phyloP scores from a whole-genome alignment of 2,329 filamentous ascomycete genomes.

The Claviceps sp. region DNA sequence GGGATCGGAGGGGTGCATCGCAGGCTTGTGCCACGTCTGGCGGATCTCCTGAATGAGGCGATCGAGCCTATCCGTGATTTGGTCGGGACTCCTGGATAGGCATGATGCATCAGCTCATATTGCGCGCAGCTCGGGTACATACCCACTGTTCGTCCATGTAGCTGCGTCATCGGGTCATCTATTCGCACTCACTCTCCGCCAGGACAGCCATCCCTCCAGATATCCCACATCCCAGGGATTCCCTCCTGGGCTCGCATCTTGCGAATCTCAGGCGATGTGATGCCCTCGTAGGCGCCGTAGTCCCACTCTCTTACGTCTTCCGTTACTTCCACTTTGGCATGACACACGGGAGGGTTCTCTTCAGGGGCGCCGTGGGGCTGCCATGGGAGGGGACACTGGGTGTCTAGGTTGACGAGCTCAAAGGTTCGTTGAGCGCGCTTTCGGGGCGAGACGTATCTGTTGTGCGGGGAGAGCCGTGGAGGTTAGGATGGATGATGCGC shows the following conservation, averaged over 20 bases:
- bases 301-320: constrained; percentile 74
- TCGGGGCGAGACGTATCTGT: constrained; percentile 73
- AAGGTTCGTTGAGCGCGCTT: constrained; percentile 79
- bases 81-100: constrained; percentile 45
- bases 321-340: constrained; percentile 51
- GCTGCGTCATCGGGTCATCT: neutral
- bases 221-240: constrained; percentile 54
- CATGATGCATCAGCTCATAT: neutral
- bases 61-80: constrained; percentile 63
- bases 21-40: constrained; percentile 46
- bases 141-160: neutral
- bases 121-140: too few relatives aligned
- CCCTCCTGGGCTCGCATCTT: constrained; percentile 43
- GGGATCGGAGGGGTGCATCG: constrained; percentile 38
- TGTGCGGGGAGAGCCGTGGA: neutral
- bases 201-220: constrained; percentile 79
- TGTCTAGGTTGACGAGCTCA: constrained; percentile 68
- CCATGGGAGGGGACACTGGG: constrained; percentile 60
- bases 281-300: constrained; percentile 76
- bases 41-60: constrained; percentile 63
- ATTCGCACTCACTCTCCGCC: constrained; percentile 60
- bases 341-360: constrained; percentile 31
- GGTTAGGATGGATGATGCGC: too few relatives aligned
- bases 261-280: constrained; percentile 58
- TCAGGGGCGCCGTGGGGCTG: constrained; percentile 27